Evolutionary conservation across 192 early-diverging fungal species (phyloP).

Genomic region (Ramicandelaber brevisporus): DNA sequence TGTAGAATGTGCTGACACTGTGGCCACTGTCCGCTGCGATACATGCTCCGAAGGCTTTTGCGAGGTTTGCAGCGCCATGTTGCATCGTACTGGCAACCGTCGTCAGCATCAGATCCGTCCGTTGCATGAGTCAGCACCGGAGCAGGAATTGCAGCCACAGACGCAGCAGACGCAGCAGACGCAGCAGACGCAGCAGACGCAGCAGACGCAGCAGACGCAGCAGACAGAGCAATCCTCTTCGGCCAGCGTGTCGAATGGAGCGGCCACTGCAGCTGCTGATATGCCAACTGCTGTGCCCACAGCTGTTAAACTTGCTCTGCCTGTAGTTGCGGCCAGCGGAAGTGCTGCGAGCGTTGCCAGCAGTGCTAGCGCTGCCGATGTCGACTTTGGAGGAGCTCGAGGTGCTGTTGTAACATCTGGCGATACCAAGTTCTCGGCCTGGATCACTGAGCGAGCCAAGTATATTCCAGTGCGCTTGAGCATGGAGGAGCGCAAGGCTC

Average conservation of each 20-base stretch:
- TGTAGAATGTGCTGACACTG: conserved; percentile 13
- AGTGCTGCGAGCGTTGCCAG: too few species aligned
- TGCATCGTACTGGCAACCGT: conserved; percentile 55
- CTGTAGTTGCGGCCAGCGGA: too few species aligned
- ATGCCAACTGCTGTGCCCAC: too few species aligned
- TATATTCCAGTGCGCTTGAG: conserved; percentile 86
- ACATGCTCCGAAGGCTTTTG: conserved; percentile 75
- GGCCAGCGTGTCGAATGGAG: too few species aligned
- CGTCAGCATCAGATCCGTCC: conserved; percentile 29
- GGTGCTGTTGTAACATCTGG: conserved; percentile 12
- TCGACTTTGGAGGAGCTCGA: conserved; percentile 11
- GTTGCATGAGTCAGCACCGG: too few species aligned
- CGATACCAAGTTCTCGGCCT: conserved; percentile 39
- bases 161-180: too few species aligned
- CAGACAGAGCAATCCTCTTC: too few species aligned
- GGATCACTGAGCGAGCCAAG: conserved; percentile 67
- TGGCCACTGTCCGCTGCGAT: conserved; percentile 40
- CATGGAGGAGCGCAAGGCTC: conserved; percentile 69
- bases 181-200: too few species aligned
- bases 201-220: too few species aligned
- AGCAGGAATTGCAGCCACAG: too few species aligned
- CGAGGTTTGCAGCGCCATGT: conserved; percentile 70
- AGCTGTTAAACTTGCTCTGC: too few species aligned
- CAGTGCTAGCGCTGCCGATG: conserved; percentile 14
- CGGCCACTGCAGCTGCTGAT: too few species aligned